Percentiles rank a stretch among this genome's conserved stretches.
Evolutionary conservation across 768 basidiomycete species (phyloP).

Genomic region (Leucosporidium scottii): DNA sequence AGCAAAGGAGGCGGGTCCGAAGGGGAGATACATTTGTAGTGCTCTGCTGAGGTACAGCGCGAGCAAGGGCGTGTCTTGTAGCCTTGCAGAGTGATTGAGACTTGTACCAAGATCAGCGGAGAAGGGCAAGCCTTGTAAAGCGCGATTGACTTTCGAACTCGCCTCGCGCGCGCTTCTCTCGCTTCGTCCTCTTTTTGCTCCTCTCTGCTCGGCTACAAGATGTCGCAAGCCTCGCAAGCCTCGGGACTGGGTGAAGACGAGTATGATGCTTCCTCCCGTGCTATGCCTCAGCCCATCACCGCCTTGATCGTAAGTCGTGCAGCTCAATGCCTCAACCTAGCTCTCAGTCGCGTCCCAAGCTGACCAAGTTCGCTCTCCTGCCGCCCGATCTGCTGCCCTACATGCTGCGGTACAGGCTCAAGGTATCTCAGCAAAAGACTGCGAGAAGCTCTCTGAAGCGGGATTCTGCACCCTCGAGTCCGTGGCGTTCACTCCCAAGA

Average conservation of each 20-base stretch:
- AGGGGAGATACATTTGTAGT: too few species aligned
- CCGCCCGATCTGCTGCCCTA: background rate
- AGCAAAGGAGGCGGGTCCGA: too few species aligned
- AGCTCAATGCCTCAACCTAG: background rate
- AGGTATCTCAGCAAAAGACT: slow-evolving; percentile 80
- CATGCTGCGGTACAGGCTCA: slow-evolving; percentile 55
- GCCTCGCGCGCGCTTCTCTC: too few species aligned
- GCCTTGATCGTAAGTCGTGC: background rate
- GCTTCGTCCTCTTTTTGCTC: too few species aligned
- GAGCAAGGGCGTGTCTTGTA: too few species aligned
- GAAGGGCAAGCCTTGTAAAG: too few species aligned
- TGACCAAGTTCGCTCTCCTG: background rate
- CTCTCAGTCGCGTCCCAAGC: background rate
- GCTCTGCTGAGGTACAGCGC: too few species aligned
- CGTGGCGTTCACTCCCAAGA: slow-evolving; percentile 95
- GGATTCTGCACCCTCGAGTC: slow-evolving; percentile 91
- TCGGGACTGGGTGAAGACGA: background rate
- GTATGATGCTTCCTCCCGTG: background rate
- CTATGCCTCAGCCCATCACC: background rate
- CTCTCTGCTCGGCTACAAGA: background rate
- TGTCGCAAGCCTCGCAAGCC: background rate
- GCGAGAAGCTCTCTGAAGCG: slow-evolving; percentile 88
- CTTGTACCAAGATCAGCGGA: too few species aligned
- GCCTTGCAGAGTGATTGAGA: too few species aligned
- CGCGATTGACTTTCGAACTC: too few species aligned